Evolutionary conservation across 345 rosid species (phyloP).

Genomic region (Brassica cretica): DNA sequence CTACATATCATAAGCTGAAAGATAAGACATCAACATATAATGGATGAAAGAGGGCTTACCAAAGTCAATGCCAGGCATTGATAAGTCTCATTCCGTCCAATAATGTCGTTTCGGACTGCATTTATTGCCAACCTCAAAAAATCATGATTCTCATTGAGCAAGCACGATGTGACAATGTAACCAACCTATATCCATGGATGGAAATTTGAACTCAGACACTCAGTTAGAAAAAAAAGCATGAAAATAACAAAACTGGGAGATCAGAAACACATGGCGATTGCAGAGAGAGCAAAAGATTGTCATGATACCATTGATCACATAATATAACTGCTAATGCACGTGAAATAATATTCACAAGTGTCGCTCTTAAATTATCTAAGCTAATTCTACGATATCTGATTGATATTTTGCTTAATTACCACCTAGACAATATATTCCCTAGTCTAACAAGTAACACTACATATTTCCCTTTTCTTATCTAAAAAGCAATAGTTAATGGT

Average conservation of each 20-base stretch:
- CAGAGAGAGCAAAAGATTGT: not conserved
- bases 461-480: conserved; percentile 19
- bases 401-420: not conserved
- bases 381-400: not conserved
- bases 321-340: not conserved
- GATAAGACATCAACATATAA: conserved; percentile 15
- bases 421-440: conserved; percentile 5
- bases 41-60: conserved; percentile 52
- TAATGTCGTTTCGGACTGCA: conserved; percentile 88
- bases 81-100: conserved; percentile 97
- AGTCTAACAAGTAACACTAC: not conserved
- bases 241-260: not conserved
- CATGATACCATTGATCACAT: not conserved
- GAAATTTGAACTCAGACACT: not conserved
- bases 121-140: conserved; percentile 94
- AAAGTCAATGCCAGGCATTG: conserved; percentile 96
- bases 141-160: conserved; percentile 96
- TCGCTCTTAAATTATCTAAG: not conserved
- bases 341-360: not conserved
- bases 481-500: not conserved
- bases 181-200: conserved; percentile 65
- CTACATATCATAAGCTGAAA: conserved; percentile 10
- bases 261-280: not conserved
- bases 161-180: conserved; percentile 82
- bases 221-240: not conserved